Conservation (phyloP, 805 yeast species). For the Spathaspora girioi region DNA sequence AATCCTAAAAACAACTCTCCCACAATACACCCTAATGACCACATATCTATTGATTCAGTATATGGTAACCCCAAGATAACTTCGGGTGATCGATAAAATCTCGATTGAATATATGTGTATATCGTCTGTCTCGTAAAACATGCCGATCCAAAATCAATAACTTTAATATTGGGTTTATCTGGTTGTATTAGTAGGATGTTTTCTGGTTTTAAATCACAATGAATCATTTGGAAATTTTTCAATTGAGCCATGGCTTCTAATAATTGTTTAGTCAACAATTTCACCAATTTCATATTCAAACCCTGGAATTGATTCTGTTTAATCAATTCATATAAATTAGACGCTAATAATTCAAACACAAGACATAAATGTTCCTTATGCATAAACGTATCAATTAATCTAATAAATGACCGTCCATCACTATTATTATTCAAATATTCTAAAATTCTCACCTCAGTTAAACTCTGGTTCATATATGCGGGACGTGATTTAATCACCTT, state of each 20-base stretch:
- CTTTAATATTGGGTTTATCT: slow-evolving; percentile 81
- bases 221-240: slow-evolving; percentile 81
- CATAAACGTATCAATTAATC: slow-evolving; percentile 81
- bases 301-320: slow-evolving; percentile 95
- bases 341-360: slow-evolving; percentile 85
- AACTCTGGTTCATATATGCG: slow-evolving; percentile 85
- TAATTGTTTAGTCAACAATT: slow-evolving; percentile 74
- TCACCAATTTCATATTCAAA: slow-evolving; percentile 71
- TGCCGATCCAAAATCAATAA: slow-evolving; percentile 95
- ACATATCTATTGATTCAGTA: slow-evolving; percentile 90
- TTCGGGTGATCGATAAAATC: slow-evolving; percentile 94
- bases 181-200: slow-evolving; percentile 78
- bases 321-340: slow-evolving; percentile 84
- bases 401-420: slow-evolving; percentile 71
- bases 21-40: slow-evolving; percentile 94
- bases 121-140: slow-evolving; percentile 88
- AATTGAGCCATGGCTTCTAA: slow-evolving; percentile 76
- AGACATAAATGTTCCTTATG: slow-evolving; percentile 91
- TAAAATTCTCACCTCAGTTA: slow-evolving; percentile 83
- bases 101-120: slow-evolving; percentile 86
- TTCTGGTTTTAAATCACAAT: slow-evolving; percentile 96
- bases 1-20: slow-evolving; percentile 89
- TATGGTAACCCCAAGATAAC: slow-evolving; percentile 89
- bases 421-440: slow-evolving; percentile 69
- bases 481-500: slow-evolving; percentile 91